Percentiles rank a stretch among this genome's conserved stretches.
Evolutionary conservation across 2,329 filamentous ascomycete genomes (phyloP).

Genomic region (Alternaria angustiovoidea): DNA sequence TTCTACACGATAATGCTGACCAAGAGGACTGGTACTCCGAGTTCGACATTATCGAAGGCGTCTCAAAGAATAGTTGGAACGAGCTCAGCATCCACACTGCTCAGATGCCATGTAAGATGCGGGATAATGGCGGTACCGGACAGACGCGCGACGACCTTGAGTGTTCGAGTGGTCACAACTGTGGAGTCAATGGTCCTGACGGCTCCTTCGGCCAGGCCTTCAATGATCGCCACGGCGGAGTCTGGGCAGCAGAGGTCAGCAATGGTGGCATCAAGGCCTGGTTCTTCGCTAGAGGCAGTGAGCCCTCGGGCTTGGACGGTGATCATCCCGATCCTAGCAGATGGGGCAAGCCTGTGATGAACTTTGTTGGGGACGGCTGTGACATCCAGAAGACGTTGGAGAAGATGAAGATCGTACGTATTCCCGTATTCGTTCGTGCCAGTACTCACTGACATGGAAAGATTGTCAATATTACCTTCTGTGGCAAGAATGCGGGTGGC

Average conservation of each 20-base stretch:
- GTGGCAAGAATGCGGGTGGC: slow-evolving; percentile 45
- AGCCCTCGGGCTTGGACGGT: slow-evolving; percentile 54
- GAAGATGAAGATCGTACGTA: slow-evolving; percentile 28
- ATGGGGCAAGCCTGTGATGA: slow-evolving; percentile 51
- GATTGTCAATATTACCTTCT: slow-evolving; percentile 59
- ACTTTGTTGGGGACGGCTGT: slow-evolving; percentile 44
- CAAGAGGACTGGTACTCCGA: slow-evolving; percentile 55
- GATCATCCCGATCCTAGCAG: slow-evolving; percentile 55
- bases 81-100: slow-evolving; percentile 31
- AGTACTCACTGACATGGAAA: slow-evolving; percentile 2
- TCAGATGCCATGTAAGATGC: slow-evolving; percentile 10
- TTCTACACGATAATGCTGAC: slow-evolving; percentile 52
- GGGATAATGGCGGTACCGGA: slow-evolving; percentile 6
- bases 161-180: slow-evolving; percentile 17
- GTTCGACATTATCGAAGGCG: slow-evolving; percentile 56
- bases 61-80: slow-evolving; percentile 35
- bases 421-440: neutral
- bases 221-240: slow-evolving; percentile 54
- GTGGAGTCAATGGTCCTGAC: slow-evolving; percentile 16
- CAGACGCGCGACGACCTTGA: neutral
- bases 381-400: slow-evolving; percentile 54
- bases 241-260: slow-evolving; percentile 61
- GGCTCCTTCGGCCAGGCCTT: slow-evolving; percentile 28
- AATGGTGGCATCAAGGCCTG: slow-evolving; percentile 59
- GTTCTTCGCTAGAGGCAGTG: slow-evolving; percentile 59